Percentiles rank a stretch among this genome's conserved stretches.
phyloP scores from a whole-genome alignment of 164 flowering plant species.

The Platanus orientalis region DNA sequence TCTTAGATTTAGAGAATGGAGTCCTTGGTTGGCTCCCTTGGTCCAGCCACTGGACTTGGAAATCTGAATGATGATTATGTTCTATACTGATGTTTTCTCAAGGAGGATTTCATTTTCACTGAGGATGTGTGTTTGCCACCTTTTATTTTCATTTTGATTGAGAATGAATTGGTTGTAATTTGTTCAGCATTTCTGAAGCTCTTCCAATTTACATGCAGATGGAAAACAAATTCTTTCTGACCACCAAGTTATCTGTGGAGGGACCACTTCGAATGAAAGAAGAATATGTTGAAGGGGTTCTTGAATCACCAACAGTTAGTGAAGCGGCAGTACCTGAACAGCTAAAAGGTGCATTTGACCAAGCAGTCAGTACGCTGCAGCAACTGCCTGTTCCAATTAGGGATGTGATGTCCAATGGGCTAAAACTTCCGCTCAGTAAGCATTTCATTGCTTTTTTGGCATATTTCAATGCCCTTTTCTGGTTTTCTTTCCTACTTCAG shows the following conservation, averaged over 20 bases:
- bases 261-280: constrained; percentile 92
- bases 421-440: constrained; percentile 76
- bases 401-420: constrained; percentile 60
- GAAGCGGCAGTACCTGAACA: constrained; percentile 77
- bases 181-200: constrained; percentile 10
- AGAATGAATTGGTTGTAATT: not conserved
- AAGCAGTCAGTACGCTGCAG: constrained; percentile 59
- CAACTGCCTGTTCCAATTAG: constrained; percentile 70
- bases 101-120: not conserved
- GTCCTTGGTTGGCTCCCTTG: too few relatives aligned
- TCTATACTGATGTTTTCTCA: too few relatives aligned
- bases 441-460: constrained; percentile 2
- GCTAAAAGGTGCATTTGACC: constrained; percentile 62
- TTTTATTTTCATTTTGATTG: not conserved
- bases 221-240: constrained; percentile 63
- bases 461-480: too few relatives aligned
- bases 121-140: not conserved
- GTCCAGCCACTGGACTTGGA: too few relatives aligned
- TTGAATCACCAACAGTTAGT: constrained; percentile 62
- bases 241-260: constrained; percentile 69
- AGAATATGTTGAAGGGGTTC: constrained; percentile 69
- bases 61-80: too few relatives aligned
- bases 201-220: constrained; percentile 49
- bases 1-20: too few relatives aligned
- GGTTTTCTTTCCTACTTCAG: not conserved